Percentiles rank a stretch among this genome's conserved stretches.
These are phyloP conservation scores for Rhododendron kiyosumense DNA, from an alignment of 148 eudicot species.

Conservation along the genomic window DNA sequence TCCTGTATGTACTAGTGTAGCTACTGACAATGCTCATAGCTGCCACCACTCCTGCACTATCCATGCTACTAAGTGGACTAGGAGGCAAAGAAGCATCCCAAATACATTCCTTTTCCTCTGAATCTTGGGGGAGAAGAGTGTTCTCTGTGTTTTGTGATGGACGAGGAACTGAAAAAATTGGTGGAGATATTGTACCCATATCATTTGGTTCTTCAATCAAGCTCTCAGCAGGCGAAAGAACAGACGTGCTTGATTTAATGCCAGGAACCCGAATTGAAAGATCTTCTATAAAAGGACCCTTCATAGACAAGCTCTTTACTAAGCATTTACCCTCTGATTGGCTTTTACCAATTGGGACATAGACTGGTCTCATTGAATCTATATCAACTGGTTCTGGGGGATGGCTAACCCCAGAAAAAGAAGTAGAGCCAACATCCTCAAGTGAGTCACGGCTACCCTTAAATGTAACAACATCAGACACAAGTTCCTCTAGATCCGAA, in stretches of 20 bases:
- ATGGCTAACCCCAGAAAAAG: constrained; percentile 76
- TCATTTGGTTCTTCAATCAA: constrained; percentile 49
- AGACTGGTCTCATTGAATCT: constrained; percentile 64
- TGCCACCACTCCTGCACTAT: constrained; percentile 47
- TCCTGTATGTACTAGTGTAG: constrained; percentile 61
- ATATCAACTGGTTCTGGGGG: constrained; percentile 76
- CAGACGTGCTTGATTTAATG: constrained; percentile 39
- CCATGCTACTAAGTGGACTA: constrained; percentile 80
- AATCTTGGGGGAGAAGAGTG: constrained; percentile 35
- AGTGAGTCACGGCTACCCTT: constrained; percentile 44
- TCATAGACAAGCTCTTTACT: constrained; percentile 53
- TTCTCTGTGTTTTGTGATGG: constrained; percentile 48
- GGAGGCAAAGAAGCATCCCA: constrained; percentile 94
- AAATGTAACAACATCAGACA: constrained; percentile 40
- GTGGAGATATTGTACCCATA: constrained; percentile 29
- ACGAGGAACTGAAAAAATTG: constrained; percentile 33
- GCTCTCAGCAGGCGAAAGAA: constrained; percentile 46
- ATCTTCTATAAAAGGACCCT: constrained; percentile 74
- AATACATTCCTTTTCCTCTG: constrained; percentile 76
- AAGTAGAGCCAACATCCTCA: constrained; percentile 49
- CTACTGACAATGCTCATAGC: constrained; percentile 82
- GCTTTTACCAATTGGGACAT: constrained; percentile 58
- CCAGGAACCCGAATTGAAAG: constrained; percentile 44
- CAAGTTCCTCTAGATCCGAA: constrained; percentile 48
- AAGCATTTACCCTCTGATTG: constrained; percentile 45